Evolutionary conservation across 352 stramenopile species (phyloP).

Genomic region (Plasmopara viticola): DNA sequence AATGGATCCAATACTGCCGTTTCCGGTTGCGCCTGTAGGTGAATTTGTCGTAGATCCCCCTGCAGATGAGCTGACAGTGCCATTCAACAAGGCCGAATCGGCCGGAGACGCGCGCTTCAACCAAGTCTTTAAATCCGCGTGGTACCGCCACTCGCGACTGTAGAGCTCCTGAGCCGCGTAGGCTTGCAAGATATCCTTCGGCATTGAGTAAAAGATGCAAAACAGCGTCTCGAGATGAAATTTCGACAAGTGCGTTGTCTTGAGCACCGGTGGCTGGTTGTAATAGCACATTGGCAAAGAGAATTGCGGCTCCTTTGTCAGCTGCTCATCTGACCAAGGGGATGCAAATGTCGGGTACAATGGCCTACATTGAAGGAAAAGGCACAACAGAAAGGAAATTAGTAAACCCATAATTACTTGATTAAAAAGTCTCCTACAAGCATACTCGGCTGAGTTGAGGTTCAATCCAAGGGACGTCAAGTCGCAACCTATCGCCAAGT

Average conservation of each 20-base stretch:
- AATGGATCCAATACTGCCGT: slow-evolving; percentile 60
- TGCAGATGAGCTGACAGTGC: slow-evolving; percentile 24
- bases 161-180: slow-evolving; percentile 87
- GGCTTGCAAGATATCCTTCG: slow-evolving; percentile 95
- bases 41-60: slow-evolving; percentile 22
- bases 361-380: slow-evolving; percentile 29
- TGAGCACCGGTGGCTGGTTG: slow-evolving; percentile 94
- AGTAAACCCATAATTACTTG: neutral
- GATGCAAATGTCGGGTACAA: slow-evolving; percentile 80
- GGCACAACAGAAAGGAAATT: slow-evolving; percentile 1
- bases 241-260: slow-evolving; percentile 96
- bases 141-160: slow-evolving; percentile 95
- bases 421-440: neutral
- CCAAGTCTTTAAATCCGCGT: slow-evolving; percentile 96
- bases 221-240: slow-evolving; percentile 99
- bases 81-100: slow-evolving; percentile 51
- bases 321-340: slow-evolving; percentile 62
- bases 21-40: slow-evolving; percentile 19
- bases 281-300: slow-evolving; percentile 83
- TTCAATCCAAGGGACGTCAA: slow-evolving; percentile 79
- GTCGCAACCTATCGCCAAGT: slow-evolving; percentile 70
- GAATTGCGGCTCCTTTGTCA: slow-evolving; percentile 81
- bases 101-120: slow-evolving; percentile 83
- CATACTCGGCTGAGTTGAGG: slow-evolving; percentile 77
- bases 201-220: slow-evolving; percentile 99